phyloP scores from a whole-genome alignment of 257 asterid species.

The Ilex aquifolium region DNA sequence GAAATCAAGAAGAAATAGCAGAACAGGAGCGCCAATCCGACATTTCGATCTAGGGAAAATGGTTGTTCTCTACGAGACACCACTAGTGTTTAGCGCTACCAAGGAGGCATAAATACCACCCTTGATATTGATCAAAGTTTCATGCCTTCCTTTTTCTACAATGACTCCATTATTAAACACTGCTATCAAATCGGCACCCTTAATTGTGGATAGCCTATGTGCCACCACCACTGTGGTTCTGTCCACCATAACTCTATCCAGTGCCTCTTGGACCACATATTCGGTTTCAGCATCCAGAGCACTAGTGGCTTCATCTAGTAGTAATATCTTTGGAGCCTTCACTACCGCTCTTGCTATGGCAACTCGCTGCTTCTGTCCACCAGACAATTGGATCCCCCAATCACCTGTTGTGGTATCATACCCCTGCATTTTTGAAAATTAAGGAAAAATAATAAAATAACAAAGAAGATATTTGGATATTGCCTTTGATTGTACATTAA shows the following conservation, averaged over 20 bases:
- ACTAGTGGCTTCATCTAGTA: background rate
- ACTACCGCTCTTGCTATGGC: constrained; percentile 1
- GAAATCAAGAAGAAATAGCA: too few species aligned
- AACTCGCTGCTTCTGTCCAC: background rate
- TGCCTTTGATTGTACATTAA: too few species aligned
- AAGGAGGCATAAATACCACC: background rate
- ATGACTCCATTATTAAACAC: background rate
- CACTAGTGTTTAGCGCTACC: background rate
- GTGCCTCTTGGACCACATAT: background rate
- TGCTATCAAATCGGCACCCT: background rate
- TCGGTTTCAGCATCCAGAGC: background rate
- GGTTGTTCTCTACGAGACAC: too few species aligned
- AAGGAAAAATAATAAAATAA: background rate
- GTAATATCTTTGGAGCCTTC: constrained; percentile 1
- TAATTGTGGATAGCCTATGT: background rate
- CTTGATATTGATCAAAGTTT: background rate
- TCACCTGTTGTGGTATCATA: background rate
- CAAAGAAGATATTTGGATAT: too few species aligned
- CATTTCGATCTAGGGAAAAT: too few species aligned
- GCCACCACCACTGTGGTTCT: background rate
- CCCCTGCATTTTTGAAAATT: background rate
- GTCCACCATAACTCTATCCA: background rate
- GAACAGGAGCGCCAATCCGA: too few species aligned
- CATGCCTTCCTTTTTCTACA: background rate
- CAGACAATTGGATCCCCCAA: background rate